Conservation (phyloP, 148 eudicot genomes). For the Arctostaphylos glauca region DNA sequence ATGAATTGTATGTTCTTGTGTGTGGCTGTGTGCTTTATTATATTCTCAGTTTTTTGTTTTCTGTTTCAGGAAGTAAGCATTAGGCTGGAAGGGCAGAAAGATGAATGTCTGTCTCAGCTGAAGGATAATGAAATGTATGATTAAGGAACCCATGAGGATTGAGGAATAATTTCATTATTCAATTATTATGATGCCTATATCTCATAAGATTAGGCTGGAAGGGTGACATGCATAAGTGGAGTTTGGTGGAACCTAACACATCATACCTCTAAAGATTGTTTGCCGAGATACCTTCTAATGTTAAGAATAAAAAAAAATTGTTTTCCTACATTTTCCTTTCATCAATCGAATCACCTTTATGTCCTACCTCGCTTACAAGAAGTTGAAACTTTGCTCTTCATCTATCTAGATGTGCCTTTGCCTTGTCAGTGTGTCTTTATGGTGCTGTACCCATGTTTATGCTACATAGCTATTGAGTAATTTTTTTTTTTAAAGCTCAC, state of each 20-base stretch:
- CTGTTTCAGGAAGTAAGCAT: constrained; percentile 74
- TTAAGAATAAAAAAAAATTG: background rate
- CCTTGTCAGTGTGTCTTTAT: background rate
- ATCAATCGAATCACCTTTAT: background rate
- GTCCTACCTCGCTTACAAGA: background rate
- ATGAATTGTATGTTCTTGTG: background rate
- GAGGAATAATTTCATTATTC: background rate
- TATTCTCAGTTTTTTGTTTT: background rate
- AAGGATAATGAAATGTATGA: constrained; percentile 95
- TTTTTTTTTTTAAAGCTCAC: background rate
- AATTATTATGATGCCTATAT: background rate
- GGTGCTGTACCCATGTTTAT: background rate
- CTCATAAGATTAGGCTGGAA: background rate
- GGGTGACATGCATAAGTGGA: background rate
- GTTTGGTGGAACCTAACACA: background rate
- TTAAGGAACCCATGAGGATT: constrained; percentile 16
- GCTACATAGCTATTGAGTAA: background rate
- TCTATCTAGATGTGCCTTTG: background rate
- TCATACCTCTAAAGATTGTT: constrained; percentile 8
- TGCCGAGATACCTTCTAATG: background rate
- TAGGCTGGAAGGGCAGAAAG: constrained; percentile 91
- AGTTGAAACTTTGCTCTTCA: background rate
- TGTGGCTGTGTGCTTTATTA: background rate
- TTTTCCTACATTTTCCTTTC: background rate
- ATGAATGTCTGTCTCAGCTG: constrained; percentile 76